Base-by-base conservation (phyloP, 2,329 filamentous ascomycete species). In the Corinectria fuckeliana region DNA sequence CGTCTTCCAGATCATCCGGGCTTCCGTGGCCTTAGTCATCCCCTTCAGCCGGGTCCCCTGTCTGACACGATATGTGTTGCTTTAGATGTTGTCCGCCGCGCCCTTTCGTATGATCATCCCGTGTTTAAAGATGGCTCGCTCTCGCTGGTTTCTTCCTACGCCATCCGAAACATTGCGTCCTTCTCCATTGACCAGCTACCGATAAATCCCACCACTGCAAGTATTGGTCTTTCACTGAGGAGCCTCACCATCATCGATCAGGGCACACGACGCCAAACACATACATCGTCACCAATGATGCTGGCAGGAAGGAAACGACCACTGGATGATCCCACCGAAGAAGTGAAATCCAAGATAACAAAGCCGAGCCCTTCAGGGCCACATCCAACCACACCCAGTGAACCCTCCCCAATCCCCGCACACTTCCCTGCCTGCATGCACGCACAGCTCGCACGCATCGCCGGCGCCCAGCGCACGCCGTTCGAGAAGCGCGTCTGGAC, bases 401-500 rank as follows among this genome's bases (percentile, higher is more conserved):
- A 59, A 53, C 11, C 44, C 28, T n/a, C 30, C 36, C 21, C 52
- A 10, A 58, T 57, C n/a, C 52, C 58, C 26, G 32, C 59, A 3
- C 39, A 55, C 23, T 52, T 54, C 32, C 50, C 48, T 39, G 21
- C 38, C 36, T 56, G 44, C 36, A 79, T 78, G 76, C 68, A 71
- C 10, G 54, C 71, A 1, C 78, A 81, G 58, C 77, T 84, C 3
- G 65, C 70, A 25, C 80, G 77, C 64, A 85, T 85, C 64, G 76
- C 77, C 7, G 62, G 72, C 14, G 80, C 78, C 18, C 63, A 65
- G 23, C 76, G 79, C 62, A 86, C 85, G 0, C 67, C 79, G 5
- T 88, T 86, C 69, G 85, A 88, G 73, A 85, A 87, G 74, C 76
- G 77, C 59, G 85, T 96, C 62, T 94, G 92, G 79, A 78, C 82